Percentiles rank a stretch among this genome's conserved stretches.
Evolutionary conservation across 371 early-diverging fungal genomes (phyloP).

Genomic region (Lichtheimia ornata): DNA sequence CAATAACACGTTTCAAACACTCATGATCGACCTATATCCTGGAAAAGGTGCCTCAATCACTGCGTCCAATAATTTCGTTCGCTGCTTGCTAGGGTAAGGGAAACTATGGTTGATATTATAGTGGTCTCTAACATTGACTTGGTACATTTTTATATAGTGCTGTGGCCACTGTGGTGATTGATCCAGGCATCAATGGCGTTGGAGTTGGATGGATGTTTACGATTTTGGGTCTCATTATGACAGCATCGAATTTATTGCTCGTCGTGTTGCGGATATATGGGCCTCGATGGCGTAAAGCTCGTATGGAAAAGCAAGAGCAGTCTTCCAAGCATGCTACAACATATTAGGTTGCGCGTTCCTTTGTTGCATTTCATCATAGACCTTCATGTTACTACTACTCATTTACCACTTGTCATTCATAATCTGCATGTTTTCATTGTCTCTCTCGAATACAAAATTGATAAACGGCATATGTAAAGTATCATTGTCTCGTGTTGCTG

Average conservation of each 20-base stretch:
- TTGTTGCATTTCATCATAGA: no score
- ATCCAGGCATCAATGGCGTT: constrained; percentile 32
- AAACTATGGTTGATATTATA: not conserved
- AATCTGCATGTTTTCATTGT: no score
- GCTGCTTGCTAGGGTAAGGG: constrained; percentile 36
- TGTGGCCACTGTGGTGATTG: constrained; percentile 25
- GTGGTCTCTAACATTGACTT: not conserved
- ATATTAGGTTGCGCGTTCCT: no score
- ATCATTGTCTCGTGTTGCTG: no score
- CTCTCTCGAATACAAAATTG: no score
- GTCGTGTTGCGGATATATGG: constrained; percentile 5
- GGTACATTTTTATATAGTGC: constrained; percentile 15
- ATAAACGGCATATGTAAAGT: no score
- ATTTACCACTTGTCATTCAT: no score
- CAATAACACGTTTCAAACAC: constrained; percentile 20
- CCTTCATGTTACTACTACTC: no score
- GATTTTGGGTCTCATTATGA: constrained; percentile 25
- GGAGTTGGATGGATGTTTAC: constrained; percentile 43
- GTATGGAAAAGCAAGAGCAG: constrained; percentile 4
- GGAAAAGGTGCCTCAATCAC: constrained; percentile 38
- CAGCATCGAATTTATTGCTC: constrained; percentile 1
- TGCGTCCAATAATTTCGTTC: constrained; percentile 38
- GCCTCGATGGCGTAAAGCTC: constrained; percentile 3
- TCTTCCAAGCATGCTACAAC: not conserved
- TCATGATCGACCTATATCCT: constrained; percentile 37